Evolutionary conservation across 768 basidiomycete genomes (phyloP).

Genomic region (Infundibulicybe gibba): DNA sequence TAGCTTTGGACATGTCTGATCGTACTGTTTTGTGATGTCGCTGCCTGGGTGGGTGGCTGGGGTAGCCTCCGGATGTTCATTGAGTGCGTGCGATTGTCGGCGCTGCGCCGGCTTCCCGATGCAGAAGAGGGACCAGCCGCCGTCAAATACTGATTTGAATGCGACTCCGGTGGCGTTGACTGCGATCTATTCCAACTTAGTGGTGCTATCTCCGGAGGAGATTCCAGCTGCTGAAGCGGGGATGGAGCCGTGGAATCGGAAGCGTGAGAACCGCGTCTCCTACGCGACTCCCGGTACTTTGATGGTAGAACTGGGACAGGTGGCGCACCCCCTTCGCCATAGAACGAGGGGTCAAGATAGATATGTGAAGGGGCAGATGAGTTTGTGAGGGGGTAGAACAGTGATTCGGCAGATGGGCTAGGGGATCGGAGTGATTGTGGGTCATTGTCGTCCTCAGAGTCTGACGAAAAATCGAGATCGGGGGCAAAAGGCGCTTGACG

Average conservation of each 20-base stretch:
- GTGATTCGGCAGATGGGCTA: constrained; percentile 49
- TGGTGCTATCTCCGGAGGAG: no score
- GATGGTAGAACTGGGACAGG: constrained; percentile 36
- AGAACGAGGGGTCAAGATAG: constrained; percentile 39
- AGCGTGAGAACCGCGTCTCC: constrained; percentile 3
- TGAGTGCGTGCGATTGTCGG: not conserved
- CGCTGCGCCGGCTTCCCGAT: not conserved
- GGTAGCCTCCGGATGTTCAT: constrained; percentile 7
- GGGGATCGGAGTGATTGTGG: constrained; percentile 19
- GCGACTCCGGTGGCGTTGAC: not conserved
- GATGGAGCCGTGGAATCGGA: constrained; percentile 10
- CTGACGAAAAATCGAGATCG: constrained; percentile 17
- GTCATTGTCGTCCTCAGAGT: constrained; percentile 28
- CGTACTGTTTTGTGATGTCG: not conserved
- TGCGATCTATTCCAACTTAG: no score
- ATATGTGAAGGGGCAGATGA: constrained; percentile 41
- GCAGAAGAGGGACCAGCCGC: not conserved
- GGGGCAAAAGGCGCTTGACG: constrained; percentile 30
- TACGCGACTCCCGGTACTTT: constrained; percentile 15
- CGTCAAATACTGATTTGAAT: not conserved
- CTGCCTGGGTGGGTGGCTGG: constrained; percentile 3
- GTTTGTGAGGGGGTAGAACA: constrained; percentile 35
- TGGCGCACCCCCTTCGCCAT: constrained; percentile 23
- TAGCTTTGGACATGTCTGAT: constrained; percentile 3
- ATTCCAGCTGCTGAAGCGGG: constrained; percentile 4